phyloP scores from a whole-genome alignment of 306 rosid species.

The Betula pendula region DNA sequence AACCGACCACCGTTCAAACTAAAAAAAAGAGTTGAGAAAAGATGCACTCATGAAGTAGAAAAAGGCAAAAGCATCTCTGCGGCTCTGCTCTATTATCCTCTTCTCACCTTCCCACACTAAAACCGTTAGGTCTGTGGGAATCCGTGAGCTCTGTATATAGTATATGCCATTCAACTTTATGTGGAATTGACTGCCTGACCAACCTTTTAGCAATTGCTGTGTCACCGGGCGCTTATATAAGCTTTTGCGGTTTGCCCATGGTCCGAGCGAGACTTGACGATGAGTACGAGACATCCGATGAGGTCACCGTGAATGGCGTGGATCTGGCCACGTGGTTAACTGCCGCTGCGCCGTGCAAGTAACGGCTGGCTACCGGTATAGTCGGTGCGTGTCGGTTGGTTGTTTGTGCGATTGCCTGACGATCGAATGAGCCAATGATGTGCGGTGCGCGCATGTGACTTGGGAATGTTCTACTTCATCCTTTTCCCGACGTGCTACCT shows the following conservation, averaged over 20 bases:
- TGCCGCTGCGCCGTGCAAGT: constrained; percentile 17
- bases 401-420: constrained; percentile 2
- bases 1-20: constrained; percentile 53
- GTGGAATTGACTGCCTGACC: constrained; percentile 22
- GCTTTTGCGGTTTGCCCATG: constrained; percentile 1
- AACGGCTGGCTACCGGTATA: constrained; percentile 26
- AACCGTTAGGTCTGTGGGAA: constrained; percentile 13
- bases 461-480: constrained; percentile 6
- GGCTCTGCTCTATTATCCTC: not conserved
- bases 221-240: not conserved
- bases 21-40: constrained; percentile 23
- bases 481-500: not conserved
- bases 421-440: not conserved
- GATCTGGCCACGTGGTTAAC: constrained; percentile 39
- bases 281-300: constrained; percentile 25
- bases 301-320: constrained; percentile 1
- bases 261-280: constrained; percentile 17
- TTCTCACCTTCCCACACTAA: constrained; percentile 42
- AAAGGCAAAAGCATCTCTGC: constrained; percentile 26
- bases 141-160: not conserved
- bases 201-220: constrained; percentile 24
- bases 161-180: not conserved
- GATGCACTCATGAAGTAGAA: constrained; percentile 18
- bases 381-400: constrained; percentile 35
- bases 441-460: constrained; percentile 34